These are phyloP conservation scores for Sugiyamaella chiloensis DNA, from an alignment of 805 yeast species.

Conservation along the genomic window DNA sequence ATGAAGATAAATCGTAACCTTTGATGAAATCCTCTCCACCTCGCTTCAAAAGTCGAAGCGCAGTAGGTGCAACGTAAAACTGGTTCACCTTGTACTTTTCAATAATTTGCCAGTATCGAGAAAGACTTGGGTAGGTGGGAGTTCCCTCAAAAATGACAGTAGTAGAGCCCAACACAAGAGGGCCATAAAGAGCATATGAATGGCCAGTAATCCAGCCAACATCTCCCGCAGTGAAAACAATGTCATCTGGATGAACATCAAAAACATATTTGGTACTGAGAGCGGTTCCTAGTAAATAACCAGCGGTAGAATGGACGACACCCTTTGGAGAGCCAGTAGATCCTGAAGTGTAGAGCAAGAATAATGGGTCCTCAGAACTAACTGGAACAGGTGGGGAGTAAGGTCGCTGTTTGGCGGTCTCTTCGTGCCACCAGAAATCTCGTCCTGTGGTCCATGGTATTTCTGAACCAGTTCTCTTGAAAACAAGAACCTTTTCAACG, in stretches of 20 bases:
- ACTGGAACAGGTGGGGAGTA: constrained; percentile 87
- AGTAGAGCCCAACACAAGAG: constrained; percentile 82
- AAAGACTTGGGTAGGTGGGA: constrained; percentile 93
- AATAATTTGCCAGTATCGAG: constrained; percentile 95
- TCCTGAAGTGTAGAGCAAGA: constrained; percentile 94
- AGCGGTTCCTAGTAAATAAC: constrained; percentile 89
- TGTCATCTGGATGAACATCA: constrained; percentile 85
- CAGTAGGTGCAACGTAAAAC: constrained; percentile 98
- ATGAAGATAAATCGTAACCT: constrained; percentile 76
- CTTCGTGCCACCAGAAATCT: constrained; percentile 96
- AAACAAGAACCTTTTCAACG: constrained; percentile 82
- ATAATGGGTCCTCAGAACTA: constrained; percentile 89
- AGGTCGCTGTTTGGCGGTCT: constrained; percentile 71
- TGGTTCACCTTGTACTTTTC: constrained; percentile 90
- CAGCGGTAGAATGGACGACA: constrained; percentile 92
- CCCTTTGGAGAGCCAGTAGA: constrained; percentile 99
- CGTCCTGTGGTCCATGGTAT: constrained; percentile 75
- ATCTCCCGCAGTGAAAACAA: constrained; percentile 95
- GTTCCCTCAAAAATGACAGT: constrained; percentile 95
- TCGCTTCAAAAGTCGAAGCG: constrained; percentile 82
- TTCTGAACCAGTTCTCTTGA: constrained; percentile 77
- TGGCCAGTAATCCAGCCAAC: constrained; percentile 99
- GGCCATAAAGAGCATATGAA: constrained; percentile 93
- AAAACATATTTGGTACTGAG: constrained; percentile 89
- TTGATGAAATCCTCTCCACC: constrained; percentile 86